phyloP scores from a whole-genome alignment of 192 early-diverging fungal species.

The Coemansia sp. region DNA sequence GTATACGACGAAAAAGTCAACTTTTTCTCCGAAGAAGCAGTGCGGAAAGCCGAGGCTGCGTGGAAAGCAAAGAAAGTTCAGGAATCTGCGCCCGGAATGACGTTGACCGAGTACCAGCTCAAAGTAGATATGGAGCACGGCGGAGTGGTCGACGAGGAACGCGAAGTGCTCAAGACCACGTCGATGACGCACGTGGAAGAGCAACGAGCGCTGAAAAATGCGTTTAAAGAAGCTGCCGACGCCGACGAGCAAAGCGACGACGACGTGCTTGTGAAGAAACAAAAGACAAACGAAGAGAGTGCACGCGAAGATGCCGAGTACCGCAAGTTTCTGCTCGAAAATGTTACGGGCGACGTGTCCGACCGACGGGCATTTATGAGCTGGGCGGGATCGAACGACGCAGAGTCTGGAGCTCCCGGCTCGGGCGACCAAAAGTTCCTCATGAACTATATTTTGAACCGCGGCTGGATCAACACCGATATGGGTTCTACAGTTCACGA shows the following conservation, averaged over 20 bases:
- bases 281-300: constrained; percentile 73
- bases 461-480: constrained; percentile 68
- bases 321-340: constrained; percentile 80
- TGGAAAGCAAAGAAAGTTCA: constrained; percentile 39
- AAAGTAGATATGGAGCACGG: constrained; percentile 54
- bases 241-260: constrained; percentile 61
- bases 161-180: constrained; percentile 15
- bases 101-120: constrained; percentile 85
- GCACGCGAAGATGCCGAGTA: constrained; percentile 88
- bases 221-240: constrained; percentile 66
- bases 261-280: constrained; percentile 71
- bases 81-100: constrained; percentile 45
- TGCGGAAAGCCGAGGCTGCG: constrained; percentile 33
- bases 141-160: constrained; percentile 49
- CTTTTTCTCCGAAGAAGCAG: constrained; percentile 70
- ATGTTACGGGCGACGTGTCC: constrained; percentile 54
- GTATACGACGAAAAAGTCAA: constrained; percentile 75
- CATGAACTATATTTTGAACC: constrained; percentile 91
- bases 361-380: constrained; percentile 25
- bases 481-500: constrained; percentile 62
- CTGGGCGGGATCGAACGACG: constrained; percentile 20
- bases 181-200: constrained; percentile 76
- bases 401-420: constrained; percentile 15
- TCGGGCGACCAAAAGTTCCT: constrained; percentile 67
- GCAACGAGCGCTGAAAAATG: constrained; percentile 74